Percentiles rank a stretch among this genome's conserved stretches.
phyloP scores from a whole-genome alignment of 225 moss, liverwort and hornwort species.

The Rhytidiadelphus loreus region DNA sequence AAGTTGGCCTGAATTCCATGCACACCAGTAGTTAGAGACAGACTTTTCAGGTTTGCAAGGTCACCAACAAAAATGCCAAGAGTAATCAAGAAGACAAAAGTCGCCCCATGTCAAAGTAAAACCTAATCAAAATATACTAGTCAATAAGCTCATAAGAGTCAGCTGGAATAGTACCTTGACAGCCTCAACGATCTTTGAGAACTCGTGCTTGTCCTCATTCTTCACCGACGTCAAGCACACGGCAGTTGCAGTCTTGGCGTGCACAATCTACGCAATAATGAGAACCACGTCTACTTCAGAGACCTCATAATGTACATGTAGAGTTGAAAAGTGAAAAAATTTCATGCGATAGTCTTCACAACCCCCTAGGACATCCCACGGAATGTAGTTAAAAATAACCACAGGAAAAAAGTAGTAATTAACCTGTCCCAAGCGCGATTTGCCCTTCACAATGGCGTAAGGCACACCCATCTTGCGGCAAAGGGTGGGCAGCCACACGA shows the following conservation, averaged over 20 bases:
- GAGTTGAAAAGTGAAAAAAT: background rate
- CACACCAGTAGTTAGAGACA: background rate
- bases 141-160: background rate
- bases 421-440: conserved; percentile 78
- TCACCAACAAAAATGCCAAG: background rate
- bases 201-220: conserved; percentile 84
- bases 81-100: background rate
- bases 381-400: background rate
- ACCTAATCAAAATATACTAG: background rate
- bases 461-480: conserved; percentile 95
- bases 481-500: conserved; percentile 86
- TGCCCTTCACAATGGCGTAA: conserved; percentile 83
- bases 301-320: background rate
- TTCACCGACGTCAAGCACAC: conserved; percentile 74
- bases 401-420: background rate
- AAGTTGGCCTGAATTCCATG: conserved; percentile 53
- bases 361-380: background rate
- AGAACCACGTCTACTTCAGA: background rate
- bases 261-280: conserved; percentile 40
- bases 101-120: background rate
- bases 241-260: conserved; percentile 66
- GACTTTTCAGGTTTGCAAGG: background rate
- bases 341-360: background rate
- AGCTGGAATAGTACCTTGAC: conserved; percentile 45
- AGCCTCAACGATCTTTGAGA: conserved; percentile 86